A percentile compares a stretch with the other conserved stretches of the same genome.
Evolutionary conservation across 2,329 filamentous ascomycete species (phyloP).

Genomic region (Chalara sp.): DNA sequence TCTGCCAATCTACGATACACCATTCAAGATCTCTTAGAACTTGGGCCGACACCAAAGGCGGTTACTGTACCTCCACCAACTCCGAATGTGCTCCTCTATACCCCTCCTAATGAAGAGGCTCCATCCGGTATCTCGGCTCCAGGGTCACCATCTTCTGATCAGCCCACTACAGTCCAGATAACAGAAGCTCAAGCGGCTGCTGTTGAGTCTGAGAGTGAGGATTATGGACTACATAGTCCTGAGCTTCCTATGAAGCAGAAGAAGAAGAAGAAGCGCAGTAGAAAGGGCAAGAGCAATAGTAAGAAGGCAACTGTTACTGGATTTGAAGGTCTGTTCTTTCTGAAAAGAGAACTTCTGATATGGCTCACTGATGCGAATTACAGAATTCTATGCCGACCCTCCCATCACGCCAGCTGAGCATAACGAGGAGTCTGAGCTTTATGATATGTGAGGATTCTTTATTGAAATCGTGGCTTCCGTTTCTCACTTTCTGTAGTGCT

Average conservation of each 20-base stretch:
- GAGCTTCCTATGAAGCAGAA: slow-evolving; percentile 1
- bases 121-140: too few relatives aligned
- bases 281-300: slow-evolving; percentile 29
- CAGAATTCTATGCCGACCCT: slow-evolving; percentile 71
- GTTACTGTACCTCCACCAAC: not conserved
- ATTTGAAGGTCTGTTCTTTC: slow-evolving; percentile 52
- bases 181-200: too few relatives aligned
- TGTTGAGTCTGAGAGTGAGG: too few relatives aligned
- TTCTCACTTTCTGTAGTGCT: slow-evolving; percentile 2
- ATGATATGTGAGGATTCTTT: slow-evolving; percentile 48
- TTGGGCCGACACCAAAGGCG: not conserved
- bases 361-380: slow-evolving; percentile 5
- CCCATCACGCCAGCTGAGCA: slow-evolving; percentile 67
- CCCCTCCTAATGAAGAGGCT: not conserved
- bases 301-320: slow-evolving; percentile 42
- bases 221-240: not conserved
- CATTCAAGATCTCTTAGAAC: not conserved
- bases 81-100: not conserved
- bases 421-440: slow-evolving; percentile 60
- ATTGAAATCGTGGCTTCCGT: not conserved
- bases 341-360: not conserved
- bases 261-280: slow-evolving; percentile 37
- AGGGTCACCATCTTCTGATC: too few relatives aligned
- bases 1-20: not conserved
- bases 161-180: too few relatives aligned